Conservation (phyloP, 83 land plant species). For the Picea engelmannii region DNA sequence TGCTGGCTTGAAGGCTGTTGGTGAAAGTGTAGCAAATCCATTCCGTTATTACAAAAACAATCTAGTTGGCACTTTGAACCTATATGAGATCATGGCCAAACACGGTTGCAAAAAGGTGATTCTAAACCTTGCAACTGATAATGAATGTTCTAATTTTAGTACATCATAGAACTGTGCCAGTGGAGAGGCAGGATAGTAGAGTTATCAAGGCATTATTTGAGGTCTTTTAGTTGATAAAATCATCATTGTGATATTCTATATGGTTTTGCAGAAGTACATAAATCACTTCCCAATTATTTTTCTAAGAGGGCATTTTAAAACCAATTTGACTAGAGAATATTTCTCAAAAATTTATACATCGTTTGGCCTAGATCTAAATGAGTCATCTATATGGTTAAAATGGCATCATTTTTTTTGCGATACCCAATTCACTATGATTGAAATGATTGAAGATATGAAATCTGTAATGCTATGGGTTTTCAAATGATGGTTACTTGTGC, state of each 20-base stretch:
- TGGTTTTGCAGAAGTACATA: not conserved
- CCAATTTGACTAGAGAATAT: not conserved
- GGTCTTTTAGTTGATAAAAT: not conserved
- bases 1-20: slow-evolving; percentile 79
- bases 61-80: slow-evolving; percentile 51
- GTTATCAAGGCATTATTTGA: not conserved
- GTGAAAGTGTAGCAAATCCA: slow-evolving; percentile 69
- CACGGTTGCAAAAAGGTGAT: slow-evolving; percentile 61
- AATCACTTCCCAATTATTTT: not conserved
- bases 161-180: not conserved
- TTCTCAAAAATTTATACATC: not conserved
- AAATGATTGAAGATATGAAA: too few relatives aligned
- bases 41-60: slow-evolving; percentile 56
- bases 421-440: not conserved
- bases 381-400: not conserved
- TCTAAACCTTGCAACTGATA: not conserved
- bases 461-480: too few relatives aligned
- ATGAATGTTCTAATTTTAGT: not conserved
- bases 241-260: not conserved
- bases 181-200: not conserved
- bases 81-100: slow-evolving; percentile 48
- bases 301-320: not conserved
- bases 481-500: not conserved
- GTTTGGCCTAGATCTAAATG: not conserved
- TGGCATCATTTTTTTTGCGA: not conserved